These are phyloP conservation scores for Epicoccum sorghinum DNA, from an alignment of 2,329 filamentous ascomycete genomes.

Conservation along the genomic window DNA sequence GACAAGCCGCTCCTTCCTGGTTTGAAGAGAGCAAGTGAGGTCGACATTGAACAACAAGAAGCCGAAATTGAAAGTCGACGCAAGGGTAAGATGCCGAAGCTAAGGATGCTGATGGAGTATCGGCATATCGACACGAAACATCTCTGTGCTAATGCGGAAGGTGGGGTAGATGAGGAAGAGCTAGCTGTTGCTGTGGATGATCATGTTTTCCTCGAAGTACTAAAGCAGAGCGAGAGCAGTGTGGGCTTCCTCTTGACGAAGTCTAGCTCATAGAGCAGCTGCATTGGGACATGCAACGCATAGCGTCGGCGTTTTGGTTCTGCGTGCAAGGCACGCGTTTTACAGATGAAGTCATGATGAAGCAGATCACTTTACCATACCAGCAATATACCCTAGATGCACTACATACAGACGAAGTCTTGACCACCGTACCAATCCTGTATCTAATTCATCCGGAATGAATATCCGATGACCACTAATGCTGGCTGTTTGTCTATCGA, in stretches of 20 bases:
- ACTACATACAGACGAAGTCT: neutral
- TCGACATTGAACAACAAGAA: slow-evolving; percentile 56
- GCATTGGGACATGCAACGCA: neutral
- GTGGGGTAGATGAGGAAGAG: slow-evolving; percentile 32
- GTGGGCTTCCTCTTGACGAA: slow-evolving; percentile 60
- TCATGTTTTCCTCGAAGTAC: slow-evolving; percentile 55
- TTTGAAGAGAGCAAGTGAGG: slow-evolving; percentile 49
- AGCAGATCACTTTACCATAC: neutral
- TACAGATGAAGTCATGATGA: neutral
- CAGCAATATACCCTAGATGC: slow-evolving; percentile 9
- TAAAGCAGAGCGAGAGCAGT: slow-evolving; percentile 53
- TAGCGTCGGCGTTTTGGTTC: slow-evolving; percentile 11
- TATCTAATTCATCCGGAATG: neutral
- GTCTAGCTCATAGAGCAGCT: slow-evolving; percentile 20
- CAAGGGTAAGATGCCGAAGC: slow-evolving; percentile 49
- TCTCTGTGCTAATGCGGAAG: slow-evolving; percentile 20
- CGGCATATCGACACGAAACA: slow-evolving; percentile 55
- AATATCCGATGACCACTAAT: neutral
- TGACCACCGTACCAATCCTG: no score
- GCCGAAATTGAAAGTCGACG: slow-evolving; percentile 46
- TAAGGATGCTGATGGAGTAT: slow-evolving; percentile 62
- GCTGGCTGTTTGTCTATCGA: no score
- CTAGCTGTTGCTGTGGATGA: slow-evolving; percentile 55
- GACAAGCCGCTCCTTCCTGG: slow-evolving; percentile 33
- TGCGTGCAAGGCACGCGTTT: neutral